These are phyloP conservation scores for Eimeria sp. DNA, from an alignment of 169 alveolate genomes.

Conservation along the genomic window DNA sequence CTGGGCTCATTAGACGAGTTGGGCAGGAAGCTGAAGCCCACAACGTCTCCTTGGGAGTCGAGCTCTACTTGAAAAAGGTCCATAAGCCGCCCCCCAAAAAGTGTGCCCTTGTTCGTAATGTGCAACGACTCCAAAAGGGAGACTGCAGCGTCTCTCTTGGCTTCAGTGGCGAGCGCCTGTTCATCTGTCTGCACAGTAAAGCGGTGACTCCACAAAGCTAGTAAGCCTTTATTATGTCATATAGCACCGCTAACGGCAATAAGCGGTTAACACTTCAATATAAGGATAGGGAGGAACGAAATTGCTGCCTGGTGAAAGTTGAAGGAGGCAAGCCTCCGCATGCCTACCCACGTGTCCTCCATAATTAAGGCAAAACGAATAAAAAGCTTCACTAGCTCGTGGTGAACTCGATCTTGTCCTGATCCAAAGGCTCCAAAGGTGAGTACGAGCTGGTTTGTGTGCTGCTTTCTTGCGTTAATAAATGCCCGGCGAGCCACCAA, in stretches of 20 bases:
- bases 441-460: constrained; percentile 72
- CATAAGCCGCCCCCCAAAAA: constrained; percentile 55
- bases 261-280: not conserved
- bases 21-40: constrained; percentile 52
- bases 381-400: constrained; percentile 52
- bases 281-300: not conserved
- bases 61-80: constrained; percentile 69
- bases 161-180: constrained; percentile 36
- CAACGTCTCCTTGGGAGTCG: constrained; percentile 37
- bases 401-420: constrained; percentile 66
- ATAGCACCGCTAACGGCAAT: not conserved
- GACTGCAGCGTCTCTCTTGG: constrained; percentile 57
- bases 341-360: constrained; percentile 48
- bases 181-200: constrained; percentile 48
- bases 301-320: not conserved
- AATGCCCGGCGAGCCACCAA: constrained; percentile 76
- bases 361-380: constrained; percentile 27
- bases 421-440: constrained; percentile 68
- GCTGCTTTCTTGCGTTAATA: constrained; percentile 43
- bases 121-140: constrained; percentile 50
- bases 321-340: not conserved
- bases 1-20: constrained; percentile 57
- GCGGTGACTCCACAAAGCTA: not conserved
- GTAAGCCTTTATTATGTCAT: not conserved
- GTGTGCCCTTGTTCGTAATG: constrained; percentile 3